phyloP scores from a whole-genome alignment of 2,329 filamentous ascomycete genomes.

The Arthroderma sp. region DNA sequence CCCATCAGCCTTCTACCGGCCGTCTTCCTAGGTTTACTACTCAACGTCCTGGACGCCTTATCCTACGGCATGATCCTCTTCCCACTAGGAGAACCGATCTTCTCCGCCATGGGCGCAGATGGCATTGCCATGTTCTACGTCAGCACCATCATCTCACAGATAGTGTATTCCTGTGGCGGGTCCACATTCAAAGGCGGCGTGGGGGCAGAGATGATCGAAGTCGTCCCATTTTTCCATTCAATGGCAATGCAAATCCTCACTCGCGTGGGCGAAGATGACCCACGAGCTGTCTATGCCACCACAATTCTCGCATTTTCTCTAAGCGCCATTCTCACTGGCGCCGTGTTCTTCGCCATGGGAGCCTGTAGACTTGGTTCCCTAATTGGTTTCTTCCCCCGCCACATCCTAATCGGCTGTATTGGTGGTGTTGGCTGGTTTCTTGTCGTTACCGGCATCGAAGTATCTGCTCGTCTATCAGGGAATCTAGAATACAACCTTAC shows the following conservation, averaged over 20 bases:
- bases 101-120: constrained; percentile 73
- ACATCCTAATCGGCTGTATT: constrained; percentile 94
- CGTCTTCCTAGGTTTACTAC: constrained; percentile 72
- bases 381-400: constrained; percentile 91
- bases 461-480: constrained; percentile 77
- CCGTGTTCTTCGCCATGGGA: constrained; percentile 87
- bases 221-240: constrained; percentile 96
- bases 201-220: constrained; percentile 95
- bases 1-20: constrained; percentile 66
- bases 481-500: constrained; percentile 69
- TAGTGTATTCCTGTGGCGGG: constrained; percentile 72
- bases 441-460: constrained; percentile 80
- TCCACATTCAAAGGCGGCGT: constrained; percentile 85
- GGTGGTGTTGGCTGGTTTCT: constrained; percentile 95
- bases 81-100: constrained; percentile 74
- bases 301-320: constrained; percentile 84
- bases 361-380: constrained; percentile 77
- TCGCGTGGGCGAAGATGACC: constrained; percentile 64
- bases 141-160: constrained; percentile 85
- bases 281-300: constrained; percentile 79
- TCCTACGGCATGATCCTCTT: constrained; percentile 98
- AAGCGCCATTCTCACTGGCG: constrained; percentile 79
- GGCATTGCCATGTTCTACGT: constrained; percentile 99
- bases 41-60: constrained; percentile 88
- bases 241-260: constrained; percentile 85